Evolutionary conservation across 805 yeast genomes (phyloP), one percentile per base, ranked within the genome.

Genomic region (Isabelozyma rhagii): DNA sequence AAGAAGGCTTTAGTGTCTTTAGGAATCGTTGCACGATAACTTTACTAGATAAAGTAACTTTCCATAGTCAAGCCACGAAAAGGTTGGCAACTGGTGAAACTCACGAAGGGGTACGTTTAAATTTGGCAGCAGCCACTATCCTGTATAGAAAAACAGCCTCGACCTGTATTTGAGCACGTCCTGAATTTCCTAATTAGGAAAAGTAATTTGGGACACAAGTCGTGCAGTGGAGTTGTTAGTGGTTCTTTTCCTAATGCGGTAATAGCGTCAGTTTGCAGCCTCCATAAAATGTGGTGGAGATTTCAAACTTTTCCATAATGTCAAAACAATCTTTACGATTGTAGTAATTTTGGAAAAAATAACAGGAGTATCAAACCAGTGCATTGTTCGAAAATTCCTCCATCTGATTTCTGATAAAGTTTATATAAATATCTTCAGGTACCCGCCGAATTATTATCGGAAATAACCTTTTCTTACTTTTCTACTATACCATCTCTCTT

Each of bases 181-280:
- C 29, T 42, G 47, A 55, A 55, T 51, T 59, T 59, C 62, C 62
- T 56, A 47, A 46, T 53, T 43, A 41, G 60, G 62, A 10, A 57
- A 51, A 47, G 50, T 41, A 15, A 44, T 47, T 44, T 34, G 25
- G 39, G 48, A 25, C 43, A 31, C 41, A 41, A 34, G 42, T 31
- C 44, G 41, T 48, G 45, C 48, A 46, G 28, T 44, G 36, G 42
- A 41, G 25, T 25, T 17, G n/a, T 27, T 15, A 27, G 34, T 21
- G 8, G 17, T 40, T 25, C 47, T 41, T 51, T 45, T 50, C 53
- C 45, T 46, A 44, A 48, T 8, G 39, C 48, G 49, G 39, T 45
- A 44, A 51, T 44, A 38, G 27, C 17, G 39, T 27, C n/a, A 36
- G 36, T 31, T 21, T 31, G 36, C 36, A 31, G n/a, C 36, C 36